A percentile compares a stretch with the other conserved stretches of the same genome.
Evolutionary conservation across 345 rosid species (phyloP).

Genomic region (Eucalyptus regnans): DNA sequence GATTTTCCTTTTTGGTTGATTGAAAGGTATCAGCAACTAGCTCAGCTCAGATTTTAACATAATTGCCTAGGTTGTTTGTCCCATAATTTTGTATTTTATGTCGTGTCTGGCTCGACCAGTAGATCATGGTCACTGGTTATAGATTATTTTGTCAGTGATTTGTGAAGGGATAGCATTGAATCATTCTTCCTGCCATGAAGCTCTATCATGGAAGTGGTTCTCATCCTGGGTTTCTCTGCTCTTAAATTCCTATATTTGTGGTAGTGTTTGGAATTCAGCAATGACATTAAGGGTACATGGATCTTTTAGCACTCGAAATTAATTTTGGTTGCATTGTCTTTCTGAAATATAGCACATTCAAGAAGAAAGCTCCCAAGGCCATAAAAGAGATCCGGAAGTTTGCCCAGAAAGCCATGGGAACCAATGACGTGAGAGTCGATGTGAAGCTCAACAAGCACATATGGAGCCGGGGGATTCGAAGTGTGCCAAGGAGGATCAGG

Average conservation of each 20-base stretch:
- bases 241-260: neutral
- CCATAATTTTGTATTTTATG: neutral
- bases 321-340: neutral
- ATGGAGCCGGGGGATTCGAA: slow-evolving; percentile 51
- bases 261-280: neutral
- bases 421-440: slow-evolving; percentile 52
- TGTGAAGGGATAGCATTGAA: neutral
- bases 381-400: slow-evolving; percentile 54
- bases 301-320: neutral
- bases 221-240: neutral
- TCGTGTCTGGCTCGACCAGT: neutral
- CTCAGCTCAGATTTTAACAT: neutral
- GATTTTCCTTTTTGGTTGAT: neutral
- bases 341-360: slow-evolving; percentile 33
- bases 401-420: slow-evolving; percentile 47
- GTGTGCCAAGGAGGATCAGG: slow-evolving; percentile 51
- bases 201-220: neutral
- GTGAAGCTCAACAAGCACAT: slow-evolving; percentile 55
- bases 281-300: neutral
- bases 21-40: neutral
- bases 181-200: neutral
- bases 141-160: neutral
- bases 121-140: neutral
- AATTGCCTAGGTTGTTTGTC: neutral
- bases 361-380: slow-evolving; percentile 62